Percentiles rank a stretch among this genome's conserved stretches.
These are phyloP conservation scores for Coemansia sp. DNA, from an alignment of 192 early-diverging fungal genomes.

Conservation along the genomic window DNA sequence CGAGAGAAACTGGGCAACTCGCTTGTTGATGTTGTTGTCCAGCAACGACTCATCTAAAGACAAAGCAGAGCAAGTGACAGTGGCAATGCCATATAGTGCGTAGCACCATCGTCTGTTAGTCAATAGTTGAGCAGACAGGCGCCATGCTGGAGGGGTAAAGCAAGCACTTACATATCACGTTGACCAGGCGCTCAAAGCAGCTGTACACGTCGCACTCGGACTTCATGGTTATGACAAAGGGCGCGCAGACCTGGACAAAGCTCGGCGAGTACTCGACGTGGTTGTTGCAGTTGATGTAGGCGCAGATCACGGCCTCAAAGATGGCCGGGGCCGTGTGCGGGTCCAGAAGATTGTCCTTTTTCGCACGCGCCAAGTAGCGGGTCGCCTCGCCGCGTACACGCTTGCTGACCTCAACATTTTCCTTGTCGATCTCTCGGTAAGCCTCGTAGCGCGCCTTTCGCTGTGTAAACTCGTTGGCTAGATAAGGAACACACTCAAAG, in stretches of 20 bases:
- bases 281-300: conserved; percentile 78
- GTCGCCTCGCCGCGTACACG: conserved; percentile 77
- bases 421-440: conserved; percentile 73
- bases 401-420: conserved; percentile 58
- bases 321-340: conserved; percentile 54
- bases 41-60: conserved; percentile 67
- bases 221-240: conserved; percentile 73
- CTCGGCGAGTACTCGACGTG: conserved; percentile 73
- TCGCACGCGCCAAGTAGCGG: conserved; percentile 57
- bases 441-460: conserved; percentile 59
- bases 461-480: conserved; percentile 65
- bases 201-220: conserved; percentile 77
- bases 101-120: neutral
- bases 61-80: neutral
- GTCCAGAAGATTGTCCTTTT: conserved; percentile 30
- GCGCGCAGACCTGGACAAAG: conserved; percentile 75
- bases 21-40: conserved; percentile 64
- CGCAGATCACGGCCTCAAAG: conserved; percentile 85
- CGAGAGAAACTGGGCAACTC: conserved; percentile 81
- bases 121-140: neutral
- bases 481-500: neutral
- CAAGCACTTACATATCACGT: conserved; percentile 57
- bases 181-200: conserved; percentile 77
- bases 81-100: neutral
- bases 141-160: neutral